Evolutionary conservation across 768 basidiomycete species (phyloP), one percentile per base, ranked within the genome.

Genomic region (Trametopsis cervina): DNA sequence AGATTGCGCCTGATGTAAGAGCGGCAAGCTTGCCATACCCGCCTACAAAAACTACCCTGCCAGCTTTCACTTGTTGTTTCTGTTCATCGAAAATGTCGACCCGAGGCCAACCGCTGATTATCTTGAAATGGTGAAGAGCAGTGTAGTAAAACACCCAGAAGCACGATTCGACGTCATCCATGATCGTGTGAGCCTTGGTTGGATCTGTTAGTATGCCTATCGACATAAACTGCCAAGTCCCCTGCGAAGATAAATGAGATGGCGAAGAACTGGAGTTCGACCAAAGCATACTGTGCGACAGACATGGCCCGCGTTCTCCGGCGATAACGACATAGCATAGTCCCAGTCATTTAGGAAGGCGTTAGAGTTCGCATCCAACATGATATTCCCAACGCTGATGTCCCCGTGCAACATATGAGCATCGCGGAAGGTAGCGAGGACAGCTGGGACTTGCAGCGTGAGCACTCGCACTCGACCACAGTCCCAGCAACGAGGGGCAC

Each of bases 91-190:
- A 33, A 15, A 33, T 33, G 9, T 15, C 29, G 9, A 33, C 15
- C 9, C 15, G 7, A 33, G 29, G 29, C 9, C 9, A 7, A 15
- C 9, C 29, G 15, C 9, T 7, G 15, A 15, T 33, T 33, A 15
- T 40, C 7, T 40, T 18, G 39, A 22, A n/a, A 18, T 22, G 18
- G 18, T 40, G 39, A 6, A 40, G 18, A 7, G 21, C 39, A 22
- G 21, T n/a, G 39, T 40, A 40, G 10, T 40, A 40, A n/a, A 40
- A 40, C 39, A 40, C 21, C 39, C 39, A 40, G 10, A 40, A 40
- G 7, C 7, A 7, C 9, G 39, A 40, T 40, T 40, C 39, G n/a
- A 40, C 21, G 15, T 40, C 39, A 18, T 40, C 39, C 9, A 9
- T 7, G 39, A 22, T 40, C 9, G 15, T 22, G 21, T n/a, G 39